These are phyloP conservation scores for Blastocystis sp. DNA, from an alignment of 352 stramenopile species.

Conservation along the genomic window DNA sequence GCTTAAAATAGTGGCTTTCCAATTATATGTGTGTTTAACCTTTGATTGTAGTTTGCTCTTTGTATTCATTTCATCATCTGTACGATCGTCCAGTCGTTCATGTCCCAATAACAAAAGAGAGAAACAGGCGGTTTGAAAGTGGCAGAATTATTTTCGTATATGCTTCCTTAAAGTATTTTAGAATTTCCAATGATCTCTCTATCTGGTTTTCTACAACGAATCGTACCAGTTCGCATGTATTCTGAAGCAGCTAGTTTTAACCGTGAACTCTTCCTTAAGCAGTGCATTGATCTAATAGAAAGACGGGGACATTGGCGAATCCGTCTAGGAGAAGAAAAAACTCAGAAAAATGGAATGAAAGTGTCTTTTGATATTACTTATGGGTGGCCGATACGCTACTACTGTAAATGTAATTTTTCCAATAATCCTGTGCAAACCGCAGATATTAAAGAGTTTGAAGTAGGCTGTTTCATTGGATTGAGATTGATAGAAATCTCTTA, in stretches of 20 bases:
- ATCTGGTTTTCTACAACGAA: background rate
- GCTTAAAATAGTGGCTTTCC: background rate
- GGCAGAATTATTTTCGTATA: background rate
- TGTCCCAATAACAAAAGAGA: background rate
- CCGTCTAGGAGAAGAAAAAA: background rate
- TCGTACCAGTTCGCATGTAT: background rate
- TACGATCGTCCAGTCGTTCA: background rate
- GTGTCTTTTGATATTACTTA: slow-evolving; percentile 41
- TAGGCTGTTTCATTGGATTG: background rate
- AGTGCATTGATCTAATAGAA: slow-evolving; percentile 24
- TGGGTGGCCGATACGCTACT: background rate
- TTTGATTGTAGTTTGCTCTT: too few relatives aligned
- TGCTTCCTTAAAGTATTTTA: background rate
- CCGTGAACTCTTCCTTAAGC: slow-evolving; percentile 27
- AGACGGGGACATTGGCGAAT: background rate
- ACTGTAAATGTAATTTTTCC: slow-evolving; percentile 42
- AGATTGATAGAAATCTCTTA: slow-evolving; percentile 5
- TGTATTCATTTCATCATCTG: too few relatives aligned
- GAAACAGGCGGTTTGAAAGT: background rate
- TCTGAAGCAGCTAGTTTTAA: background rate
- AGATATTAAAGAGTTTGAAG: slow-evolving; percentile 50
- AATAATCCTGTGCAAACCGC: background rate
- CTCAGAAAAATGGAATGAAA: background rate
- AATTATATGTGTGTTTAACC: too few relatives aligned
- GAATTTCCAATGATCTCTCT: background rate